Conservation (phyloP, 345 rosid genomes). For the Linum tenue region DNA sequence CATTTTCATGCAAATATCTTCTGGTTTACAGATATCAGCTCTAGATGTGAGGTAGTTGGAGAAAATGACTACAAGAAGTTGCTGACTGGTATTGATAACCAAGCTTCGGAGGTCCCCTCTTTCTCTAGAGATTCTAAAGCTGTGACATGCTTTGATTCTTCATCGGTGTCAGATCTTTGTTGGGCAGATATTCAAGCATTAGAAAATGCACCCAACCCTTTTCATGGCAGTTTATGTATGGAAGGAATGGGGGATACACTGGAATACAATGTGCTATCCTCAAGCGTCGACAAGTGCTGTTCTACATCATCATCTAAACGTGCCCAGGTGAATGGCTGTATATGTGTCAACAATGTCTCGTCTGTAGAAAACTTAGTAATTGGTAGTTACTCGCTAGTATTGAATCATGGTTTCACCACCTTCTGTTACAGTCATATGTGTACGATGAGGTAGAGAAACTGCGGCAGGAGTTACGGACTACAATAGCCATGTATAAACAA, state of each 20-base stretch:
- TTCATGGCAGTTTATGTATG: slow-evolving; percentile 8
- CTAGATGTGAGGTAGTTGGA: slow-evolving; percentile 9
- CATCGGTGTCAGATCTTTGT: slow-evolving; percentile 21
- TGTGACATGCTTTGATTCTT: slow-evolving; percentile 12
- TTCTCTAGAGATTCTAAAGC: slow-evolving; percentile 22
- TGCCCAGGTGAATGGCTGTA: slow-evolving; percentile 27
- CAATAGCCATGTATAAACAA: slow-evolving; percentile 53
- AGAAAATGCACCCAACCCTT: slow-evolving; percentile 6
- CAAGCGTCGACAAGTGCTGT: not conserved
- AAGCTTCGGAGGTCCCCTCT: slow-evolving; percentile 18
- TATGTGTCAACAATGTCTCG: not conserved
- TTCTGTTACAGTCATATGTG: slow-evolving; percentile 38
- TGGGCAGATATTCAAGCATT: slow-evolving; percentile 18
- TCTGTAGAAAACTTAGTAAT: not conserved
- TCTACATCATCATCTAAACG: slow-evolving; percentile 18
- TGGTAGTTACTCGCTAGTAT: too few relatives aligned
- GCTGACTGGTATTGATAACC: slow-evolving; percentile 19
- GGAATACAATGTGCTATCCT: slow-evolving; percentile 14
- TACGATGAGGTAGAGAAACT: slow-evolving; percentile 56
- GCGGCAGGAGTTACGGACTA: slow-evolving; percentile 47
- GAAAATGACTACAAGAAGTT: slow-evolving; percentile 17
- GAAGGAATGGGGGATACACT: not conserved
- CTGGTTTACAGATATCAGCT: slow-evolving; percentile 17
- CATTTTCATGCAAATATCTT: not conserved
- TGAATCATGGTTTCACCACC: not conserved